phyloP scores from a whole-genome alignment of 495 filamentous ascomycete genomes.

The Aspergillus sparsus region DNA sequence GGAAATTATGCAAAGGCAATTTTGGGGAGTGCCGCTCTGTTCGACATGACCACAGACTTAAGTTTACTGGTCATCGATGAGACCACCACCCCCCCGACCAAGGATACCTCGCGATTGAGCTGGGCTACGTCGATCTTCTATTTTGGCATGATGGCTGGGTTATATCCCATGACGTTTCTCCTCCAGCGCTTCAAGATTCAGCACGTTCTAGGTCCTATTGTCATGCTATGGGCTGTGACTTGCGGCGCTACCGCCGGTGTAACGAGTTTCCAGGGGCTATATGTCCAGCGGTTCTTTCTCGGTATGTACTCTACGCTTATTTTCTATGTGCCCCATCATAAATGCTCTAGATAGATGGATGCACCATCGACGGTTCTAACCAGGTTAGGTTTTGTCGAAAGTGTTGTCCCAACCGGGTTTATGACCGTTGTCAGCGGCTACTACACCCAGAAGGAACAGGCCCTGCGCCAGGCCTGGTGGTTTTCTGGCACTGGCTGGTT shows the following conservation, averaged over 20 bases:
- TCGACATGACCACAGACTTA: conserved; percentile 74
- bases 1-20: conserved; percentile 54
- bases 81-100: conserved; percentile 54
- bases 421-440: conserved; percentile 65
- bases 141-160: conserved; percentile 72
- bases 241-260: conserved; percentile 71
- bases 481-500: conserved; percentile 66
- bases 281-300: conserved; percentile 69
- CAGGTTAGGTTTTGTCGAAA: conserved; percentile 60
- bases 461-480: conserved; percentile 69
- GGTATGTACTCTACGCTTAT: conserved; percentile 26
- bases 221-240: conserved; percentile 66
- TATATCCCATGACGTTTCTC: conserved; percentile 70
- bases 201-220: conserved; percentile 61
- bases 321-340: no score
- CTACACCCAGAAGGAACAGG: conserved; percentile 69
- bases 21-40: conserved; percentile 67
- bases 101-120: conserved; percentile 62
- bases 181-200: conserved; percentile 65
- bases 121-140: conserved; percentile 82
- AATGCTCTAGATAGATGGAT: background rate
- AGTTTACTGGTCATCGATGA: conserved; percentile 52
- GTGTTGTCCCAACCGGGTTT: conserved; percentile 67
- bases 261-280: conserved; percentile 63
- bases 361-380: conserved; percentile 6